These are phyloP conservation scores for Leishmania lainsoni DNA, from an alignment of 208 protist species.

Conservation along the genomic window DNA sequence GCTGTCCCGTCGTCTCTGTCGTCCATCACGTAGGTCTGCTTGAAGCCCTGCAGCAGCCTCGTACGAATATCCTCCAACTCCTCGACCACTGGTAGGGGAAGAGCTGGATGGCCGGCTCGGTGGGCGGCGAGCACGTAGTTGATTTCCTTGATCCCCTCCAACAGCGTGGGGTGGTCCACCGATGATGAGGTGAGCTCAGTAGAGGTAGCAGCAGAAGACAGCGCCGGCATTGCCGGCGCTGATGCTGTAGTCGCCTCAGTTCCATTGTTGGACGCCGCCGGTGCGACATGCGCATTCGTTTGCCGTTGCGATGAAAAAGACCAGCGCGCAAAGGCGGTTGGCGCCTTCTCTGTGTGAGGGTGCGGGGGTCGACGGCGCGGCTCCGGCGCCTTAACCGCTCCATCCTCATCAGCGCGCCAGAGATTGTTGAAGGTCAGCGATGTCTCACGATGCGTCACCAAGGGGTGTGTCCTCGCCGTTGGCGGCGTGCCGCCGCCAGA, in stretches of 20 bases:
- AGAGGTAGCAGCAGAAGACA: neutral
- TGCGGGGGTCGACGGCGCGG: constrained; percentile 16
- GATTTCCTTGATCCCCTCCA: constrained; percentile 44
- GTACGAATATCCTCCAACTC: constrained; percentile 54
- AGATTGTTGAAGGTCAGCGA: neutral
- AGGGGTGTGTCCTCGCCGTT: neutral
- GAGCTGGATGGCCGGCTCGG: constrained; percentile 13
- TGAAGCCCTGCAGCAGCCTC: constrained; percentile 14
- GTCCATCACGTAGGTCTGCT: neutral
- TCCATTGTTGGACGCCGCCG: neutral
- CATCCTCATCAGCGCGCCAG: neutral
- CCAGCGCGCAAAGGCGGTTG: neutral
- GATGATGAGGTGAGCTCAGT: constrained; percentile 1
- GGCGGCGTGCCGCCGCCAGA: neutral
- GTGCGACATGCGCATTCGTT: neutral
- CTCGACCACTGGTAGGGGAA: constrained; percentile 33
- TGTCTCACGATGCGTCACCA: neutral
- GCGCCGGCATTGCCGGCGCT: neutral
- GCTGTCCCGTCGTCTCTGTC: neutral
- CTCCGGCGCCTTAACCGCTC: neutral
- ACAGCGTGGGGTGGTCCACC: constrained; percentile 15
- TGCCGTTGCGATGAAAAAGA: neutral
- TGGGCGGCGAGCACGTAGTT: constrained; percentile 41
- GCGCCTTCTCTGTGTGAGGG: neutral
- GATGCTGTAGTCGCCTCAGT: neutral